A percentile compares a stretch with the other conserved stretches of the same genome.
Conservation (phyloP, 495 filamentous ascomycete species). For the Pyronema omphalodes region DNA sequence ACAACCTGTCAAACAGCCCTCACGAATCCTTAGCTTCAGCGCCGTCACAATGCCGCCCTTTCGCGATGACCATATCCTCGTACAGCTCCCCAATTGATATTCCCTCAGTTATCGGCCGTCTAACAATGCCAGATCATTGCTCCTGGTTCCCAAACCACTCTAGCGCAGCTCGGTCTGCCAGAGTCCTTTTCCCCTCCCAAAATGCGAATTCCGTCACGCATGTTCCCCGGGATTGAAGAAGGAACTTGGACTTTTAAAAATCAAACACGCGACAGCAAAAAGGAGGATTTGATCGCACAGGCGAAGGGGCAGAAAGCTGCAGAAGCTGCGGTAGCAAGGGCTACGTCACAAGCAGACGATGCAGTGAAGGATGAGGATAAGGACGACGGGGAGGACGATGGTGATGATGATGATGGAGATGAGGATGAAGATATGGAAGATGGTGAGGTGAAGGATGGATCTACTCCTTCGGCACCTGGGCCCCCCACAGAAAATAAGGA, state of each 20-base stretch:
- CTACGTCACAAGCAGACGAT: slow-evolving; percentile 25
- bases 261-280: slow-evolving; percentile 39
- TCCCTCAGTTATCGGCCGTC: slow-evolving; percentile 1
- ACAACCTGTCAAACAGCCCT: too few relatives aligned
- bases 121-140: slow-evolving; percentile 54
- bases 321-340: slow-evolving; percentile 7
- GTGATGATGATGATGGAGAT: slow-evolving; percentile 19
- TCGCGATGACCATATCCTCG: slow-evolving; percentile 59
- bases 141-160: slow-evolving; percentile 80
- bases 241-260: slow-evolving; percentile 72
- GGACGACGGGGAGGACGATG: slow-evolving; percentile 19
- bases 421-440: slow-evolving; percentile 24
- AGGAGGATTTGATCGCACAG: slow-evolving; percentile 29
- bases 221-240: slow-evolving; percentile 65
- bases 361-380: slow-evolving; percentile 35
- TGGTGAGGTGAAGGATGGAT: slow-evolving; percentile 6
- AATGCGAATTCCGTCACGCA: slow-evolving; percentile 67
- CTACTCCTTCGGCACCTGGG: slow-evolving; percentile 24
- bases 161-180: slow-evolving; percentile 80
- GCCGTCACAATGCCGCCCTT: slow-evolving; percentile 44
- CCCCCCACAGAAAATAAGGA: slow-evolving; percentile 25
- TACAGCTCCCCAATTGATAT: slow-evolving; percentile 25
- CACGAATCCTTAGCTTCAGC: not conserved
- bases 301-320: slow-evolving; percentile 21
- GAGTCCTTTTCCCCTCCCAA: slow-evolving; percentile 79